These are phyloP conservation scores for Aspergillus clavatus DNA, from an alignment of 2,329 filamentous ascomycete genomes.

Conservation along the genomic window DNA sequence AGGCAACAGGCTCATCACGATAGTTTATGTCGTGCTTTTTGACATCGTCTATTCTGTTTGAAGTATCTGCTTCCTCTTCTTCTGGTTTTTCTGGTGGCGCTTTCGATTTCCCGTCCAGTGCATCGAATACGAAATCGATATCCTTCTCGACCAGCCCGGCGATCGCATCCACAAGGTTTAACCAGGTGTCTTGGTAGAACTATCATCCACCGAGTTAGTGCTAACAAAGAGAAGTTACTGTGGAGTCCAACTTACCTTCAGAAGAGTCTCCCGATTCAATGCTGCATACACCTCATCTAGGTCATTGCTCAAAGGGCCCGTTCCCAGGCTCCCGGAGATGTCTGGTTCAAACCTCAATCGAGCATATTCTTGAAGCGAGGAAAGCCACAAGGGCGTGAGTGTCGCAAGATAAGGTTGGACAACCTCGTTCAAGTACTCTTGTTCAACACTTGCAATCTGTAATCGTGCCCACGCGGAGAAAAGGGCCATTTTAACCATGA, in stretches of 20 bases:
- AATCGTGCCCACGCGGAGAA: conserved; percentile 97
- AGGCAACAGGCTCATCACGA: conserved; percentile 92
- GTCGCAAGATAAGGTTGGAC: conserved; percentile 85
- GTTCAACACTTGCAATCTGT: conserved; percentile 89
- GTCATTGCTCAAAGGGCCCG: conserved; percentile 74
- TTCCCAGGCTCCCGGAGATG: conserved; percentile 84
- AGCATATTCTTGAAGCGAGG: conserved; percentile 89
- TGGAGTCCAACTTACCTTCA: conserved; percentile 50
- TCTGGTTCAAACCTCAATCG: conserved; percentile 92
- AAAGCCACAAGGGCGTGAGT: conserved; percentile 88
- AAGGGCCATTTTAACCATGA: conserved; percentile 97
- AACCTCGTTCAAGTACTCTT: conserved; percentile 82
- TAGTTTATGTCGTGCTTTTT: conserved; percentile 88
- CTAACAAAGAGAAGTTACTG: not conserved
- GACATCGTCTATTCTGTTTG: conserved; percentile 31
- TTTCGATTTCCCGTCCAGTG: conserved; percentile 73
- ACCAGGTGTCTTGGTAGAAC: conserved; percentile 97
- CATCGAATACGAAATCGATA: conserved; percentile 95
- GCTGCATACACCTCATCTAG: conserved; percentile 93
- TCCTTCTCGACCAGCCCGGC: conserved; percentile 96
- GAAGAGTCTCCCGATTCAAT: conserved; percentile 84
- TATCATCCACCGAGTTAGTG: conserved; percentile 19
- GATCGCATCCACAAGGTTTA: conserved; percentile 94
- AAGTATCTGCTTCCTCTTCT: conserved; percentile 10
- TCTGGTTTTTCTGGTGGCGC: conserved; percentile 27